A percentile compares a stretch with the other conserved stretches of the same genome.
Evolutionary conservation across 257 asterid species (phyloP).

Genomic region (Solanum arcanum): DNA sequence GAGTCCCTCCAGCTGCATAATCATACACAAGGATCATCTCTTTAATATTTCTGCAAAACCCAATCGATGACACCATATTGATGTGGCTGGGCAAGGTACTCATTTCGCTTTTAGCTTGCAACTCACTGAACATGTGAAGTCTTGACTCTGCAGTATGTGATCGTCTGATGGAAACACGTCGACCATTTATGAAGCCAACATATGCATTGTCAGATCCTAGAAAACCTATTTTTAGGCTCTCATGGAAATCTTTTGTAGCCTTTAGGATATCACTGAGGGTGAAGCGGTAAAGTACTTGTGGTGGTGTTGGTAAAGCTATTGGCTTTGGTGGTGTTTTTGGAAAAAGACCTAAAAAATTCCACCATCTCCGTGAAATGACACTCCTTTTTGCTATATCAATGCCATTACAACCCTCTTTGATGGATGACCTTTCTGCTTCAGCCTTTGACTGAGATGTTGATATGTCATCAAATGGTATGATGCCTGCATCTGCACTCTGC

Average conservation of each 20-base stretch:
- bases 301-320: constrained; percentile 10
- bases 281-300: constrained; percentile 23
- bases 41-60: constrained; percentile 32
- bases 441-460: constrained; percentile 11
- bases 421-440: constrained; percentile 18
- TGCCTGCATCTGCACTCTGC: constrained; percentile 32
- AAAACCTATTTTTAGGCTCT: constrained; percentile 38
- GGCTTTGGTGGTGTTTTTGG: constrained; percentile 41
- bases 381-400: constrained; percentile 13
- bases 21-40: constrained; percentile 45
- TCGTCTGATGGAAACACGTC: constrained; percentile 37
- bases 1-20: constrained; percentile 39
- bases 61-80: constrained; percentile 36
- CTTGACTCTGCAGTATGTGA: constrained; percentile 33
- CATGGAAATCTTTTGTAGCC: constrained; percentile 46
- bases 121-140: constrained; percentile 29
- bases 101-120: constrained; percentile 34
- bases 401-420: constrained; percentile 15
- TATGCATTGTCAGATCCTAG: constrained; percentile 38
- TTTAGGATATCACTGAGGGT: constrained; percentile 34
- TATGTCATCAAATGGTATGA: constrained; percentile 31
- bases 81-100: constrained; percentile 17
- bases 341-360: constrained; percentile 34
- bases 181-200: constrained; percentile 29
- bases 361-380: constrained; percentile 37